Evolutionary conservation across 306 rosid species (phyloP), one percentile per base, ranked within the genome.

Genomic region (Begonia fuchsioides): DNA sequence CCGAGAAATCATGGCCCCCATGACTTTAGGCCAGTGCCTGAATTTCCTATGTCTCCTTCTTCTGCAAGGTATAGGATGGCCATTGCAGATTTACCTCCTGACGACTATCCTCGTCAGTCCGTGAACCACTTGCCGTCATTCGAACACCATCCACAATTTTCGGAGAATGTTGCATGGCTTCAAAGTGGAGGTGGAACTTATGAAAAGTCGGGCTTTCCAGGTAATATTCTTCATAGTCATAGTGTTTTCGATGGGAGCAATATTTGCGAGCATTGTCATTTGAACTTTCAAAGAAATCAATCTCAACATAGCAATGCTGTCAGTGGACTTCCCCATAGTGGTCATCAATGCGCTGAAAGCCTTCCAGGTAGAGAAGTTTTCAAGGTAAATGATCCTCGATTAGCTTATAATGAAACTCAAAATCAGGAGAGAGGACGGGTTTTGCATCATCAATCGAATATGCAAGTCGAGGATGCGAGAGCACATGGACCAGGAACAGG

Each of bases 31-130:
- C 64, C 75, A 12, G 39, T 77, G 68, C 68, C 53, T 20, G 96
- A 92, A 46, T 79, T 58, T 76, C 93, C 99, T 26, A 63, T 96
- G 53, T 79, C 96, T 54, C 99, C 35, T 26, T 26, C 99, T 38
- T 65, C 81, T 53, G 63, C 76, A 43, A 68, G 94, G 44, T 86
- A 77, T 51, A 86, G 72, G 1, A 11, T 74, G 70, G 86, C 86
- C 6, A 67, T 75, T 59, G 39, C 79, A 1, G 98, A 90, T 15
- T 52, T 72, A 2, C 67, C 78, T 12, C 61, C 84, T 0, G 98
- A 92, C 32, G 98, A 92, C 51, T 85, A 71, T 66, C 50, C 65
- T 38, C 65, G 94, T 17, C 92, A 70, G 50, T 87, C 76, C 11
- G 63, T 62, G 45, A 76, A 58, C 63, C 88, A 75, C 54, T 93